phyloP scores from a whole-genome alignment of 1,284 basidiomycete species.

The Porodaedalea pini region DNA sequence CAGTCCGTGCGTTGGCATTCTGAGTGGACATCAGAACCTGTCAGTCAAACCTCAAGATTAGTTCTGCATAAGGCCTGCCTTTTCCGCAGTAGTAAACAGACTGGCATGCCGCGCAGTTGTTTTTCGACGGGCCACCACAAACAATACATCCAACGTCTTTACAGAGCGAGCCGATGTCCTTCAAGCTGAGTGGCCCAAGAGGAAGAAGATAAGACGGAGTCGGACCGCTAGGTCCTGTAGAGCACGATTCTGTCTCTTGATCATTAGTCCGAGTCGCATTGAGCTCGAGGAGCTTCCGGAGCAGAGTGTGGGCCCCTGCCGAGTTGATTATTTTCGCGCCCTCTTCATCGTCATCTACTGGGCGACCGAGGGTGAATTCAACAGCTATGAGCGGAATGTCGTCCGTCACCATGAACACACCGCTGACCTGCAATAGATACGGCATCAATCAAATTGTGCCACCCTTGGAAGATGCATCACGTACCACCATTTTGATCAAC shows the following conservation, averaged over 20 bases:
- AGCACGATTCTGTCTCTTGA: neutral
- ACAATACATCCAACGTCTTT: conserved; percentile 8
- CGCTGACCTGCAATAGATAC: neutral
- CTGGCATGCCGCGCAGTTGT: conserved; percentile 7
- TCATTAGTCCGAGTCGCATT: neutral
- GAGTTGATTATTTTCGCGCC: neutral
- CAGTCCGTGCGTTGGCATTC: conserved; percentile 14
- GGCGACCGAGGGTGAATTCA: neutral
- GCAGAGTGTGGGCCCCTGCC: neutral
- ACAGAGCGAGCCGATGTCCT: conserved; percentile 11
- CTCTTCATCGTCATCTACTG: conserved; percentile 1
- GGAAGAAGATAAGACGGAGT: conserved; percentile 11
- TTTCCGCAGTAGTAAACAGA: conserved; percentile 12
- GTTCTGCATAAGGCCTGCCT: neutral
- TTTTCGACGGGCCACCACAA: conserved; percentile 5
- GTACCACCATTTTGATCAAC: neutral
- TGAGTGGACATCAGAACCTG: neutral
- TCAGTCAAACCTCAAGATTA: neutral
- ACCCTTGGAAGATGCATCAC: neutral
- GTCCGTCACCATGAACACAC: neutral
- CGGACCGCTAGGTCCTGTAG: neutral
- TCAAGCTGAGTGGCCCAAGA: neutral
- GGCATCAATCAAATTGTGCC: neutral
- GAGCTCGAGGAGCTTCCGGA: conserved; percentile 6
- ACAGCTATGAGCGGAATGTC: neutral